These are phyloP conservation scores for Fusarium xylarioides DNA, from an alignment of 2,329 filamentous ascomycete genomes.

Conservation along the genomic window DNA sequence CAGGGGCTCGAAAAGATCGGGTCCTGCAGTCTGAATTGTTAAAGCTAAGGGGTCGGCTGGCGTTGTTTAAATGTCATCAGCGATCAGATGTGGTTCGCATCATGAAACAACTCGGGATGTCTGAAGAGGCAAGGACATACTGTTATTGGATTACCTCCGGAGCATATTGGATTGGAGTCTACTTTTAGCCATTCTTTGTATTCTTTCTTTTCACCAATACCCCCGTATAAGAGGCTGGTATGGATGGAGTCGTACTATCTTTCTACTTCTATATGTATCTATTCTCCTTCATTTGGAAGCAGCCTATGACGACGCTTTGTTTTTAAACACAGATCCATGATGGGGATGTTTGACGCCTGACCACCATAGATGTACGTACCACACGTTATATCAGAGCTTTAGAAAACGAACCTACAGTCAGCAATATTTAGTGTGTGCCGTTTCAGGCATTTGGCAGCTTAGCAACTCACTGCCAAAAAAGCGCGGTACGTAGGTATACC, in stretches of 20 bases:
- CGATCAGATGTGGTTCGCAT: constrained; percentile 31
- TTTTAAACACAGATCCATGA: not conserved
- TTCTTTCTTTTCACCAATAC: constrained; percentile 27
- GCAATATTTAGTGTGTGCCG: not conserved
- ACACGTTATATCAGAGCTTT: not conserved
- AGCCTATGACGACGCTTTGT: not conserved
- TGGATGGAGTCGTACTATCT: constrained; percentile 18
- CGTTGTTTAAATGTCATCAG: constrained; percentile 20
- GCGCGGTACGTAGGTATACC: not conserved
- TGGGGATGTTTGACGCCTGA: not conserved
- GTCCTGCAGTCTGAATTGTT: constrained; percentile 21
- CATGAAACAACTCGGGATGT: constrained; percentile 34
- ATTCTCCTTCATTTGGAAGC: constrained; percentile 10
- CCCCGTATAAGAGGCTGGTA: constrained; percentile 16
- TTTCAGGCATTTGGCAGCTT: not conserved
- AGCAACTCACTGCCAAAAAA: not conserved
- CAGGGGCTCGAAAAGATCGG: constrained; percentile 11
- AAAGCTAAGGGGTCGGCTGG: constrained; percentile 24
- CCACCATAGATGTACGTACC: not conserved
- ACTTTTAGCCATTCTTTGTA: constrained; percentile 10
- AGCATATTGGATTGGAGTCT: constrained; percentile 21
- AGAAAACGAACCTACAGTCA: not conserved
- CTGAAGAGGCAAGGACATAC: constrained; percentile 18
- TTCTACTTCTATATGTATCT: constrained; percentile 10
- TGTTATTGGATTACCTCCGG: constrained; percentile 14